Conservation (phyloP, 768 basidiomycete species). For the Leccinum imitatum region DNA sequence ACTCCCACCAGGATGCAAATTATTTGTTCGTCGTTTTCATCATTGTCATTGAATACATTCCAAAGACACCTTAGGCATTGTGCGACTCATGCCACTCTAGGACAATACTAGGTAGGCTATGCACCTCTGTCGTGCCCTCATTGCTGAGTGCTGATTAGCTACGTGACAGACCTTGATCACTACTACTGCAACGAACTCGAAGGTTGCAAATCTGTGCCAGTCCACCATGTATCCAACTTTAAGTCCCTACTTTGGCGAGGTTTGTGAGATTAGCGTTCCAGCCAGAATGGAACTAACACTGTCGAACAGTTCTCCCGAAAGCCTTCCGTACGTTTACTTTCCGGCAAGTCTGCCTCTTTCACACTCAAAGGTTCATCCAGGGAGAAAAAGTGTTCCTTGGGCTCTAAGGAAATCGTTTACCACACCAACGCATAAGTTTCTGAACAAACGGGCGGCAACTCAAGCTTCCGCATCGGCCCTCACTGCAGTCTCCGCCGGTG, state of each 20-base stretch:
- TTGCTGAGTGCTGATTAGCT: background rate
- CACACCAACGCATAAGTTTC: background rate
- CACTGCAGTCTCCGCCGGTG: conserved; percentile 17
- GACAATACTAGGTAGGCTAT: conserved; percentile 26
- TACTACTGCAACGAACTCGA: conserved; percentile 24
- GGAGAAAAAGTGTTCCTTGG: background rate
- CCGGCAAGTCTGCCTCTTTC: background rate
- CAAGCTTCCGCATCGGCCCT: conserved; percentile 12
- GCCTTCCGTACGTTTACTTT: conserved; percentile 10
- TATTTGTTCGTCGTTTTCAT: conserved; percentile 25
- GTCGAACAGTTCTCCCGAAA: conserved; percentile 1
- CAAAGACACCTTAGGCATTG: conserved; percentile 20
- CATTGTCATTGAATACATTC: background rate
- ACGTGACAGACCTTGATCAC: conserved; percentile 27
- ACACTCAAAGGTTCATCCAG: conserved; percentile 6
- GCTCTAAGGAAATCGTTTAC: conserved; percentile 2
- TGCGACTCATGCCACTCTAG: conserved; percentile 32
- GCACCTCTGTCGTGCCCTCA: background rate
- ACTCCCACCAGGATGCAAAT: conserved; percentile 27
- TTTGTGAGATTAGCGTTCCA: conserved; percentile 4
- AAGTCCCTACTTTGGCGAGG: conserved; percentile 7
- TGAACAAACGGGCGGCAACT: conserved; percentile 10
- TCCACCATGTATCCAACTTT: background rate
- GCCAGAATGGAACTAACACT: background rate
- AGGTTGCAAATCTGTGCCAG: background rate